Base-by-base conservation (phyloP, 495 filamentous ascomycete genomes). In the Podospora sp. region DNA sequence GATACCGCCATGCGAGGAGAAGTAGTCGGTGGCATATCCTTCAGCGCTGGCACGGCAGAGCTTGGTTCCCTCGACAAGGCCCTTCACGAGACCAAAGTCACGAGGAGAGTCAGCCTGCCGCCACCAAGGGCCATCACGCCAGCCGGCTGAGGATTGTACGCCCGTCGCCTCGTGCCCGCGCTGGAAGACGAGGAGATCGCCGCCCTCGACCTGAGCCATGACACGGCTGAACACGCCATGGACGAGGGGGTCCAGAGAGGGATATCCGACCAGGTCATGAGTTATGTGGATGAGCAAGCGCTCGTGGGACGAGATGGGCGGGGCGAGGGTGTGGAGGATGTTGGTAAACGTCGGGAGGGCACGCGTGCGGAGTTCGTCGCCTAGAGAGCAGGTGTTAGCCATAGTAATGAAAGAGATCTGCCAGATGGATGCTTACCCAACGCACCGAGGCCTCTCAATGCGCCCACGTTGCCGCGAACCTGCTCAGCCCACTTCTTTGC, bases 91-190 rank as follows among this genome's bases (percentile, higher is more conserved):
- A 64, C 92, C 90, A n/a, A 98, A 78, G 68, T 89, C 91, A 53
- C 96, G 89, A 59, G 89, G 84, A 26, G 81, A 82, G 51, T 87
- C 86, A 52, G 85, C 80, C 51, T 89, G 87, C 26, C 94, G 86
- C 94, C 95, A 99, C 95, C 95, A 99, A 0, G 95, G 95, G 0
- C 95, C 96, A 72, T 97, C 94, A 63, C 86, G 89, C 94, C 94
- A 97, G 60, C 90, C 89, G 62, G 80, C 80, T 0, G 78, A 71
- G 55, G 83, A 81, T 57, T 73, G 76, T 58, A 73, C 72, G 78
- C 29, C 89, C 6, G 89, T 86, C 26, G 90, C 93, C 75, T 96
- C 92, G 66, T 92, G 91, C 2, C 95, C 95, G 1, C 93, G 89
- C 79, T 98, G 95, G 72, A 98, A 89, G 65, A 99, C 96, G 40